These are phyloP conservation scores for Talaromyces albobiverticillius DNA, from an alignment of 2,329 filamentous ascomycete species.

Conservation along the genomic window DNA sequence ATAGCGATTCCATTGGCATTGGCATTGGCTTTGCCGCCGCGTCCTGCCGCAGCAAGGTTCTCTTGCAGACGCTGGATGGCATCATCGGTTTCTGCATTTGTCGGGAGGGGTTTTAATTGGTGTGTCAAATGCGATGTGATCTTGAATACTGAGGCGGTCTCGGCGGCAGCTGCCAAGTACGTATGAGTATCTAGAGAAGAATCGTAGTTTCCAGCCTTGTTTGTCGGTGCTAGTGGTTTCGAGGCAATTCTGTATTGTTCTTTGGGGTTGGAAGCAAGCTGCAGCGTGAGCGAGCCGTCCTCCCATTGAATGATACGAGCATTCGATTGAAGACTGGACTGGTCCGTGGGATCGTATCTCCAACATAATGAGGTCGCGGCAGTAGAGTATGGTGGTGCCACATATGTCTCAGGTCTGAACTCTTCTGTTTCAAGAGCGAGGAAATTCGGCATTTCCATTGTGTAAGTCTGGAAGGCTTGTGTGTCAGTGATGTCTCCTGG, in stretches of 20 bases:
- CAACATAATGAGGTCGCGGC: constrained; percentile 64
- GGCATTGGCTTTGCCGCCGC: constrained; percentile 49
- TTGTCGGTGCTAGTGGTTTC: constrained; percentile 57
- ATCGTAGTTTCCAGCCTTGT: constrained; percentile 51
- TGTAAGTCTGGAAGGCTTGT: constrained; percentile 49
- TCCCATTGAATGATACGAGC: constrained; percentile 65
- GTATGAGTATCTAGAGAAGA: constrained; percentile 60
- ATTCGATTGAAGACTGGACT: constrained; percentile 60
- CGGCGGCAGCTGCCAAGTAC: constrained; percentile 60
- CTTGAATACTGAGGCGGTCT: constrained; percentile 57
- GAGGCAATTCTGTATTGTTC: constrained; percentile 60
- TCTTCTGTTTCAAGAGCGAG: constrained; percentile 60
- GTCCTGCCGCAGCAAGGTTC: constrained; percentile 56
- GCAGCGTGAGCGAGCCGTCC: constrained; percentile 64
- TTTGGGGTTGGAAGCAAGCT: constrained; percentile 60
- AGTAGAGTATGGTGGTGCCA: constrained; percentile 60
- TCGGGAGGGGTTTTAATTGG: constrained; percentile 56
- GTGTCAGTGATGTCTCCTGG: background rate
- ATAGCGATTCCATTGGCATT: constrained; percentile 53
- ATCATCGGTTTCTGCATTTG: constrained; percentile 56
- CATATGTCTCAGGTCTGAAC: constrained; percentile 61
- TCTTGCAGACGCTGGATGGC: constrained; percentile 62
- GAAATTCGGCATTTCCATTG: constrained; percentile 63
- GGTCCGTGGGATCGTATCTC: constrained; percentile 61
- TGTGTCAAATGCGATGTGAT: constrained; percentile 63